Conservation (phyloP, 1,284 basidiomycete species). For the Cystobasidium slooffiae region DNA sequence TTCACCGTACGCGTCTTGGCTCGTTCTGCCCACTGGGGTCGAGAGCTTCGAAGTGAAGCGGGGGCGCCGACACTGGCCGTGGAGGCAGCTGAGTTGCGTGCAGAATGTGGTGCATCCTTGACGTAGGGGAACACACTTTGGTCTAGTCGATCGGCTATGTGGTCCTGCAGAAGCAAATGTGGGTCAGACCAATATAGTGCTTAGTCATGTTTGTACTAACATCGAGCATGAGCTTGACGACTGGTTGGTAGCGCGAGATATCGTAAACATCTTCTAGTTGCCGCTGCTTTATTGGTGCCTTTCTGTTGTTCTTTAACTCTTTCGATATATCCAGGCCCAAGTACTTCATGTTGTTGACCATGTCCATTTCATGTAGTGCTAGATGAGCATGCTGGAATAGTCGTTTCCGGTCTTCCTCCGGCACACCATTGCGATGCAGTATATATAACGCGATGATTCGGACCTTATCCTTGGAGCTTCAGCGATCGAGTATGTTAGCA, state of each 20-base stretch:
- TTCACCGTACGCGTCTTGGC: constrained; percentile 47
- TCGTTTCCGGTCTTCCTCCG: constrained; percentile 91
- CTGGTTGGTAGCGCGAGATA: constrained; percentile 88
- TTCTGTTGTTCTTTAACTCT: constrained; percentile 58
- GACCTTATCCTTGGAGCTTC: constrained; percentile 86
- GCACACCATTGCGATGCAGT: constrained; percentile 92
- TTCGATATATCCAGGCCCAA: constrained; percentile 84
- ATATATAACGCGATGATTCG: constrained; percentile 97
- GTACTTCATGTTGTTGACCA: constrained; percentile 82
- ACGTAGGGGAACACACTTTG: constrained; percentile 83
- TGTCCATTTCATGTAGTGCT: constrained; percentile 86
- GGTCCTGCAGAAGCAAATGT: constrained; percentile 67
- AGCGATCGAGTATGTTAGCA: not conserved
- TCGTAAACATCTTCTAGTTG: constrained; percentile 86
- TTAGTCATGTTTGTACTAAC: constrained; percentile 57
- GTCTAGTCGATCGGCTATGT: constrained; percentile 78
- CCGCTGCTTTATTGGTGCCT: constrained; percentile 67
- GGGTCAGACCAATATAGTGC: not conserved
- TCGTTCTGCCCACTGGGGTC: constrained; percentile 60
- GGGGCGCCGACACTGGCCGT: constrained; percentile 57
- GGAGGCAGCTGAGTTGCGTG: constrained; percentile 55
- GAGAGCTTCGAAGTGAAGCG: constrained; percentile 75
- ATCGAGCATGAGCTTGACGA: constrained; percentile 82
- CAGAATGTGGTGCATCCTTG: constrained; percentile 73
- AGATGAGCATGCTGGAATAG: constrained; percentile 96